A percentile compares a stretch with the other conserved stretches of the same genome.
These are phyloP conservation scores for Rubus idaeus DNA, from an alignment of 306 rosid genomes.

Conservation along the genomic window DNA sequence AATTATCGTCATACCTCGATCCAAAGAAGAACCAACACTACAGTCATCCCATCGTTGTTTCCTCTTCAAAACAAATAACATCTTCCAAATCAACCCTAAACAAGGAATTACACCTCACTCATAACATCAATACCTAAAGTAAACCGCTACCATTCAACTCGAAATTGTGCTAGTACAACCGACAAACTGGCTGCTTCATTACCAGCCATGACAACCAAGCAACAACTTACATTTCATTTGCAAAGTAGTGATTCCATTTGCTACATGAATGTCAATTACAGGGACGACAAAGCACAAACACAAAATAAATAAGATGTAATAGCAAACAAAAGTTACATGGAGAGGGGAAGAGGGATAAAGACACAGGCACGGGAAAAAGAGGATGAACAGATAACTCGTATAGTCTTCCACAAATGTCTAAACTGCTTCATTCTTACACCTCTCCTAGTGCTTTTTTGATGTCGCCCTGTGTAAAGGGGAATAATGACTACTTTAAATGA, in stretches of 20 bases:
- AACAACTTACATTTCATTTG: constrained; percentile 11
- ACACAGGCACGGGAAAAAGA: background rate
- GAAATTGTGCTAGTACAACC: background rate
- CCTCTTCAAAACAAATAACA: too few species aligned
- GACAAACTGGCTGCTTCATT: background rate
- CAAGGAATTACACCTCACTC: background rate
- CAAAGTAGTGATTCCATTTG: background rate
- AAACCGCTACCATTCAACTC: background rate
- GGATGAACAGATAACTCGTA: background rate
- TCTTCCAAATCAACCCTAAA: background rate
- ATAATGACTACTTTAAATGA: constrained; percentile 16
- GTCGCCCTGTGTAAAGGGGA: constrained; percentile 49
- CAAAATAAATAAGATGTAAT: background rate
- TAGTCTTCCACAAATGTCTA: background rate
- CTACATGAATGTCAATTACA: background rate
- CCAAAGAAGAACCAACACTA: too few species aligned
- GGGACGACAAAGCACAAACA: background rate
- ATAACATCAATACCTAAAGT: background rate
- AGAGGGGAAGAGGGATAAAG: background rate
- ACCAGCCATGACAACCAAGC: background rate
- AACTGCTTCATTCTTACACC: constrained; percentile 33
- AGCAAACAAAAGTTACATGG: background rate
- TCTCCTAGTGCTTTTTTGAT: constrained; percentile 77
- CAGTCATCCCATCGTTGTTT: too few species aligned
- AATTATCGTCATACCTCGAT: too few species aligned